phyloP scores from a whole-genome alignment of 768 basidiomycete genomes.

The Kwoniella botswanensis region DNA sequence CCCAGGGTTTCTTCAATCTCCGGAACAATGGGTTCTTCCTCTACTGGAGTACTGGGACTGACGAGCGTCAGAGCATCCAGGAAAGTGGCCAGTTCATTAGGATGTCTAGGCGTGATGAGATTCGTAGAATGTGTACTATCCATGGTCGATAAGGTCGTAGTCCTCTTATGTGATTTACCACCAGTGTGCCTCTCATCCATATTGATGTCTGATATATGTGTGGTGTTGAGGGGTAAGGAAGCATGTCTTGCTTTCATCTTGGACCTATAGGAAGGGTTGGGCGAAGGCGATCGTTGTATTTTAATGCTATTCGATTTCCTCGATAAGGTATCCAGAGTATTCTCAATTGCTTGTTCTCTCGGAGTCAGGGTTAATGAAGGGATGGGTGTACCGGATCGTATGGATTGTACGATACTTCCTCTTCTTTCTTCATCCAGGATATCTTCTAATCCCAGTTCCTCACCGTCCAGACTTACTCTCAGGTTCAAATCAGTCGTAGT shows the following conservation, averaged over 20 bases:
- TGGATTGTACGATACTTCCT: slow-evolving; percentile 15
- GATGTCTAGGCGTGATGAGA: slow-evolving; percentile 17
- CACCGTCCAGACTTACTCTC: background rate
- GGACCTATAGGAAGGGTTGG: background rate
- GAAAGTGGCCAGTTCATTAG: slow-evolving; percentile 4
- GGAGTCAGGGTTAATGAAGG: background rate
- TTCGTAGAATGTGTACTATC: slow-evolving; percentile 3
- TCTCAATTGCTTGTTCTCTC: slow-evolving; percentile 12
- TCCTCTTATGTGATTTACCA: background rate
- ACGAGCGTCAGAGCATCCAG: background rate
- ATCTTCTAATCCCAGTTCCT: slow-evolving; percentile 23
- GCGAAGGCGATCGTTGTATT: background rate
- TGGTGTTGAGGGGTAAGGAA: slow-evolving; percentile 4
- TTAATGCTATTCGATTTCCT: background rate
- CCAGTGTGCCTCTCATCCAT: background rate
- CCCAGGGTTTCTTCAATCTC: background rate
- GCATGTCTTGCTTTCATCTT: slow-evolving; percentile 11
- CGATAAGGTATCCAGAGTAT: slow-evolving; percentile 7
- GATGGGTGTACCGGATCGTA: background rate
- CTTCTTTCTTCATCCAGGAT: slow-evolving; percentile 22
- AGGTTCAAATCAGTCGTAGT: slow-evolving; percentile 6
- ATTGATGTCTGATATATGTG: background rate
- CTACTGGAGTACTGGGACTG: background rate
- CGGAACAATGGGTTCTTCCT: background rate
- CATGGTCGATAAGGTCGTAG: background rate